These are phyloP conservation scores for Spathaspora girioi DNA, from an alignment of 805 yeast species.

Conservation along the genomic window DNA sequence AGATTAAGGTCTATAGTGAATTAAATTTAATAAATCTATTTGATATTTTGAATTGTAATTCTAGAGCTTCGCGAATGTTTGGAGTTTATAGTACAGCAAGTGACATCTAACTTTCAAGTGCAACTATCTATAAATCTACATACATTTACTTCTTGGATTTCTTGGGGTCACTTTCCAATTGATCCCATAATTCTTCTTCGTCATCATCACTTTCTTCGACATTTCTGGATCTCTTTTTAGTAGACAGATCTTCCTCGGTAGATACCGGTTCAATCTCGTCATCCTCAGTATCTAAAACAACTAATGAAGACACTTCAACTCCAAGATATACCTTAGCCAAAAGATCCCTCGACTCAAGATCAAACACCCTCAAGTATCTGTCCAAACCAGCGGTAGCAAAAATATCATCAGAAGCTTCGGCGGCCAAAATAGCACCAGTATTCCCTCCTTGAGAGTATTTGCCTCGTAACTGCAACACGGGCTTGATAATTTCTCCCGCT, in stretches of 20 bases:
- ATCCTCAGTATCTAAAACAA: conserved; percentile 47
- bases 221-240: conserved; percentile 21
- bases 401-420: conserved; percentile 40
- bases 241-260: conserved; percentile 9
- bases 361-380: conserved; percentile 77
- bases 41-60: not conserved
- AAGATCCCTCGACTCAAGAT: conserved; percentile 53
- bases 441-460: conserved; percentile 50
- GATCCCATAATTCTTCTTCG: conserved; percentile 38
- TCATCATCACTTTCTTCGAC: conserved; percentile 20
- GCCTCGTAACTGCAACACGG: conserved; percentile 55
- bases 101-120: too few species aligned
- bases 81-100: conserved; percentile 2
- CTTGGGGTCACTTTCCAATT: conserved; percentile 29
- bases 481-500: conserved; percentile 43
- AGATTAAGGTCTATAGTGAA: not conserved
- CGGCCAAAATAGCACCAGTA: conserved; percentile 75
- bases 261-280: conserved; percentile 30
- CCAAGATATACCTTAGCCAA: conserved; percentile 75
- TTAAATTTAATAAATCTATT: not conserved
- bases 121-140: not conserved
- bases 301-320: conserved; percentile 57
- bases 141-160: conserved; percentile 27
- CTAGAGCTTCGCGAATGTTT: not conserved
- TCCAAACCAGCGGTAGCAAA: conserved; percentile 82